A percentile compares a stretch with the other conserved stretches of the same genome.
phyloP scores from a whole-genome alignment of 2,329 filamentous ascomycete species.

The Xylaria sp. region DNA sequence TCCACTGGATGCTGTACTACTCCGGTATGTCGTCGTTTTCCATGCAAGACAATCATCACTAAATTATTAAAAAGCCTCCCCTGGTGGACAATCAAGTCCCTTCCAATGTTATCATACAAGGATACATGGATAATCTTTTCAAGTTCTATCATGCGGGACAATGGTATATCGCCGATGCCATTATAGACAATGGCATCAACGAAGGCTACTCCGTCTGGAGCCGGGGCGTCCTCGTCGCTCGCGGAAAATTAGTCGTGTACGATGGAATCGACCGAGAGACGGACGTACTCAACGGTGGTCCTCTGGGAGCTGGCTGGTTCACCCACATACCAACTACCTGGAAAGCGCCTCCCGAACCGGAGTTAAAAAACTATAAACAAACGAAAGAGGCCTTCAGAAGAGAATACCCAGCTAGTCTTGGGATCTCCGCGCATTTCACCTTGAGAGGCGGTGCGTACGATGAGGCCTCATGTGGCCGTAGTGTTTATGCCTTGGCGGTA shows the following conservation, averaged over 20 bases:
- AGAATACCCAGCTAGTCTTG: not conserved
- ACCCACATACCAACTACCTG: conserved; percentile 9
- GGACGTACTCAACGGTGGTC: conserved; percentile 7
- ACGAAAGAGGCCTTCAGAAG: not conserved
- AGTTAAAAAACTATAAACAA: not conserved
- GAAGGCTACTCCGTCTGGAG: conserved; percentile 2
- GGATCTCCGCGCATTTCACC: not conserved
- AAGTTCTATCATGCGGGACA: not conserved
- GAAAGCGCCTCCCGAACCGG: not conserved
- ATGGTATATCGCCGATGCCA: not conserved
- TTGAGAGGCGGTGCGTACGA: not conserved
- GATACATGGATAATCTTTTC: not conserved
- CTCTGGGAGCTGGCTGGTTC: conserved; percentile 12
- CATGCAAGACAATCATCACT: not conserved
- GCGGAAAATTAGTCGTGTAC: not conserved
- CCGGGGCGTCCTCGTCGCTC: not conserved
- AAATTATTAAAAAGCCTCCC: not conserved
- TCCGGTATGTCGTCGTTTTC: not conserved
- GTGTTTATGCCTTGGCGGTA: not conserved
- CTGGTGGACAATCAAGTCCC: not conserved
- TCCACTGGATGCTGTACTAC: not conserved
- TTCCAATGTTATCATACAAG: not conserved
- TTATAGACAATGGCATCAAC: conserved; percentile 18
- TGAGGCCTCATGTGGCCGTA: not conserved
- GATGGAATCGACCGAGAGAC: conserved; percentile 25